Conservation (phyloP, 129 eudicot genomes). For the Ambrosia trifida region DNA sequence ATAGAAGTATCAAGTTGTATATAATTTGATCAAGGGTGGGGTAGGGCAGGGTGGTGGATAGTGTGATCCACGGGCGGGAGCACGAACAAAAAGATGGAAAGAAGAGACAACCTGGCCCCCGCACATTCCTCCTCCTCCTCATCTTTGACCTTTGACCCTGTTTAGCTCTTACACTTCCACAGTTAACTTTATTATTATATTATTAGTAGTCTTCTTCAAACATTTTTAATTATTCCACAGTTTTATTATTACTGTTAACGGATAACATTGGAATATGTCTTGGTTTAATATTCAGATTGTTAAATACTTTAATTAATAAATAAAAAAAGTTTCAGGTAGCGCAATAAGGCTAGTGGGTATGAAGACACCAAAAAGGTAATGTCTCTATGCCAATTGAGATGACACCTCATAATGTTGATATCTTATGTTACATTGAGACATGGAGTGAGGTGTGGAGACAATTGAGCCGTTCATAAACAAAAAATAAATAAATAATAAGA, state of each 20-base stretch:
- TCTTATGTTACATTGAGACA: no score
- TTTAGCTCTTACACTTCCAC: not conserved
- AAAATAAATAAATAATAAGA: no score
- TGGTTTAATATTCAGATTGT: not conserved
- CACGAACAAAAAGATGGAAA: slow-evolving; percentile 24
- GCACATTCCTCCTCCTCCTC: slow-evolving; percentile 67
- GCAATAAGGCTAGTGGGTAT: no score
- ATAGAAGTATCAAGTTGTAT: no score
- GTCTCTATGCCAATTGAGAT: no score
- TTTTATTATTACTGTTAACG: not conserved
- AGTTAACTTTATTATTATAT: not conserved
- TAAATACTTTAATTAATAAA: not conserved
- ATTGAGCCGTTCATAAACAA: no score
- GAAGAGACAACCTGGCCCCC: slow-evolving; percentile 57
- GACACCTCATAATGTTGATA: no score
- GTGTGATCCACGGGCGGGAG: slow-evolving; percentile 35
- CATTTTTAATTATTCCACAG: not conserved
- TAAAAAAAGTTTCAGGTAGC: no score
- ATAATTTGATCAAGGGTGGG: not conserved
- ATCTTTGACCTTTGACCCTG: slow-evolving; percentile 74
- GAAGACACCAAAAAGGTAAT: no score
- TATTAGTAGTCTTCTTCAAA: not conserved
- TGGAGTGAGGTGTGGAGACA: no score
- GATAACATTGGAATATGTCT: not conserved
- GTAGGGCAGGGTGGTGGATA: slow-evolving; percentile 5